Conservation (phyloP, 1,284 basidiomycete genomes). For the Sanghuangporus weigelae region DNA sequence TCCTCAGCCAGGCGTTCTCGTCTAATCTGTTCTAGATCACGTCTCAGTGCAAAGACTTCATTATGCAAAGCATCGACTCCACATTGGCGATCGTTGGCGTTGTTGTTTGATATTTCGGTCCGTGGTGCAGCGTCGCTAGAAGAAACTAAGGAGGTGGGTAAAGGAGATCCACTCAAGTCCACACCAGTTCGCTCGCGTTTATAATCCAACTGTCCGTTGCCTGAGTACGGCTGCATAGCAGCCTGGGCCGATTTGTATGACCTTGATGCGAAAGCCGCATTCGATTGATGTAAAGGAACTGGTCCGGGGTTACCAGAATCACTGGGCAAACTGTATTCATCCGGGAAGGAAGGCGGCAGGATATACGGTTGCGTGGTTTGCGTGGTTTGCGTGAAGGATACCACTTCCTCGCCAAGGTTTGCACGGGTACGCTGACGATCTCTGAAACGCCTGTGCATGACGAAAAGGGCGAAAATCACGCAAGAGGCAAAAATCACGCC, state of each 20-base stretch:
- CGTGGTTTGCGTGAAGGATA: neutral
- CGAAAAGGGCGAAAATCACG: conserved; percentile 3
- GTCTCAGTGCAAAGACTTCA: conserved; percentile 23
- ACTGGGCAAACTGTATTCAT: neutral
- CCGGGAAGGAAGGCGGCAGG: neutral
- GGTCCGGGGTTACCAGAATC: neutral
- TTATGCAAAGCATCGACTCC: conserved; percentile 16
- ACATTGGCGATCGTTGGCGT: conserved; percentile 1
- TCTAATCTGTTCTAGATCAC: conserved; percentile 23
- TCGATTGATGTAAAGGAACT: too few species aligned
- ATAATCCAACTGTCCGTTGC: too few species aligned
- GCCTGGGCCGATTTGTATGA: neutral
- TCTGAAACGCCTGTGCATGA: conserved; percentile 3
- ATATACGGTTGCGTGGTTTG: neutral
- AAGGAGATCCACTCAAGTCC: neutral
- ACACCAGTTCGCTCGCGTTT: neutral
- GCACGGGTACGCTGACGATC: neutral
- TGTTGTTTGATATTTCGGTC: neutral
- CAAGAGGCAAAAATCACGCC: neutral
- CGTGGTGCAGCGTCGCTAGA: neutral
- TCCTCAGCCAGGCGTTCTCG: conserved; percentile 10
- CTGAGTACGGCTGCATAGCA: neutral
- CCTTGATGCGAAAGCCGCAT: neutral
- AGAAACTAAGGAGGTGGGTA: neutral
- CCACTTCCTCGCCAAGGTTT: neutral